phyloP scores from a whole-genome alignment of 495 filamentous ascomycete genomes.

The Emericellopsis terricola region DNA sequence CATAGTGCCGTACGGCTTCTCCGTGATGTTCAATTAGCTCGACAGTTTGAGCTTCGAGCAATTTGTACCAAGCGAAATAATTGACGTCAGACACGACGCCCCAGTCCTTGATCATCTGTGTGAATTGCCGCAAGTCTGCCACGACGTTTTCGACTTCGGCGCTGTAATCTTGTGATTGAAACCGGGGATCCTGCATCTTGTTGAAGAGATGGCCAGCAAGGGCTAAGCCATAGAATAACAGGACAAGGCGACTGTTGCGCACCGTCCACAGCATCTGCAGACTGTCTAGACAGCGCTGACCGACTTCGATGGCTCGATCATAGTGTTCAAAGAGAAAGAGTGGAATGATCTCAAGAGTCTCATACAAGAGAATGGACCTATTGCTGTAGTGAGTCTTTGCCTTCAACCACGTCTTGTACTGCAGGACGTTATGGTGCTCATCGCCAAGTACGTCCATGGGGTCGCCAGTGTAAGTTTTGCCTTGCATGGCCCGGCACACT shows the following conservation, averaged over 20 bases:
- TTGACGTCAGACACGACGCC: constrained; percentile 54
- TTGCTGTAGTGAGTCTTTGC: constrained; percentile 18
- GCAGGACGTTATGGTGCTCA: constrained; percentile 40
- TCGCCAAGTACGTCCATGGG: constrained; percentile 51
- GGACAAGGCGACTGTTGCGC: constrained; percentile 41
- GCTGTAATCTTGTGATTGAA: constrained; percentile 29
- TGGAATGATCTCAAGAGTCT: constrained; percentile 50
- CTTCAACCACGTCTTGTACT: constrained; percentile 44
- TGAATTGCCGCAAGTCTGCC: constrained; percentile 31
- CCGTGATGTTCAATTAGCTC: constrained; percentile 48
- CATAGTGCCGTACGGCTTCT: constrained; percentile 44
- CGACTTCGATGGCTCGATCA: constrained; percentile 47
- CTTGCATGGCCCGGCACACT: constrained; percentile 61
- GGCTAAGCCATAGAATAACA: constrained; percentile 52
- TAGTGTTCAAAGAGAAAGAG: constrained; percentile 65
- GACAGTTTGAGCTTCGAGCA: constrained; percentile 54
- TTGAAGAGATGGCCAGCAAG: constrained; percentile 45
- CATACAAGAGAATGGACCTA: constrained; percentile 52
- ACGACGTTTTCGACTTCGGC: constrained; percentile 37
- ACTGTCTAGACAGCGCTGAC: constrained; percentile 38
- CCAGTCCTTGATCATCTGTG: constrained; percentile 47
- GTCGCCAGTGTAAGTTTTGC: constrained; percentile 47
- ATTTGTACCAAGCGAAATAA: constrained; percentile 57
- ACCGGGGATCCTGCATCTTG: constrained; percentile 30
- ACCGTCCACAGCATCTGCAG: constrained; percentile 52